These are phyloP conservation scores for Talaromyces sp. DNA, from an alignment of 2,329 filamentous ascomycete genomes.

Conservation along the genomic window DNA sequence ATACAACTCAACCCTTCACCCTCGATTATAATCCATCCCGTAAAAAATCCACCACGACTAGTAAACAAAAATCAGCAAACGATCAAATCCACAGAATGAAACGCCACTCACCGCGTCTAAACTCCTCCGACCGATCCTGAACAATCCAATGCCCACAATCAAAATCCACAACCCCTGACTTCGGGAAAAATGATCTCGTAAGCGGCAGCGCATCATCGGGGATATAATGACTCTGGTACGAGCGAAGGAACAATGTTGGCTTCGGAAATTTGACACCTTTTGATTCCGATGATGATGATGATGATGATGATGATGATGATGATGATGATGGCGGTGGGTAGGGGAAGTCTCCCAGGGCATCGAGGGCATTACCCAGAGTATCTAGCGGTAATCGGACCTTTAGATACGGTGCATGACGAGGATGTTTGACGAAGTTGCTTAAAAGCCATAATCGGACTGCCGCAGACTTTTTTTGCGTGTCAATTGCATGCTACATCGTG, in stretches of 20 bases:
- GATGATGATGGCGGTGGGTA: background rate
- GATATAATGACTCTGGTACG: background rate
- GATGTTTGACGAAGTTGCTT: constrained; percentile 1
- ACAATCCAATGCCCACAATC: constrained; percentile 11
- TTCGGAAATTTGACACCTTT: background rate
- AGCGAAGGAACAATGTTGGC: background rate
- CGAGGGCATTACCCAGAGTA: background rate
- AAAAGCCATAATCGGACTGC: constrained; percentile 1
- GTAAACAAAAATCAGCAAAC: background rate
- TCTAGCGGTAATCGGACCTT: background rate
- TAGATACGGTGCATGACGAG: background rate
- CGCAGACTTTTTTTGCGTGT: background rate
- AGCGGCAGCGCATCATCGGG: background rate
- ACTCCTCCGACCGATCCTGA: constrained; percentile 3
- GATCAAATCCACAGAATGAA: background rate
- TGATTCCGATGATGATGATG: background rate
- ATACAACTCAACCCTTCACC: background rate
- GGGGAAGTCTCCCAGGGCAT: background rate
- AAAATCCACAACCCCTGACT: background rate
- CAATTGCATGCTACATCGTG: background rate
- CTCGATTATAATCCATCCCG: background rate
- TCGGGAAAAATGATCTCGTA: background rate
- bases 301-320: background rate
- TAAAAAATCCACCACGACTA: background rate
- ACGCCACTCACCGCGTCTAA: background rate